Percentiles rank a stretch among this genome's conserved stretches.
phyloP scores from a whole-genome alignment of 768 basidiomycete genomes.

The Pleurotus salmoneostramineus region DNA sequence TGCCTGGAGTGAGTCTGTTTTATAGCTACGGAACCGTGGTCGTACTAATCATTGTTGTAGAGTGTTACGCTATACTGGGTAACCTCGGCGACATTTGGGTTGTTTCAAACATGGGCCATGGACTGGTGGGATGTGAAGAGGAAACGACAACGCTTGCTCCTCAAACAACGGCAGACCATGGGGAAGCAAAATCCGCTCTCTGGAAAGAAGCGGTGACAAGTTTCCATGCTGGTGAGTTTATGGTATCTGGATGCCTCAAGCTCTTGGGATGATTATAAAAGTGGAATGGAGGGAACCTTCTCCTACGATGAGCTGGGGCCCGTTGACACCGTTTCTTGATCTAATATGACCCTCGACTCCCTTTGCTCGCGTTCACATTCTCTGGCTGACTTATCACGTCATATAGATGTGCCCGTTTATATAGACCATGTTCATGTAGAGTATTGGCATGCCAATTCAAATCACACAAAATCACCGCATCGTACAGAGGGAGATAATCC shows the following conservation, averaged over 20 bases:
- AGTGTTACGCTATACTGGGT: constrained; percentile 75
- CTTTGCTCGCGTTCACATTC: background rate
- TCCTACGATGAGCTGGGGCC: constrained; percentile 36
- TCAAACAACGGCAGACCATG: background rate
- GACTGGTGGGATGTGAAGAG: constrained; percentile 57
- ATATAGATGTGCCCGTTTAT: background rate
- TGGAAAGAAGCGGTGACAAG: background rate
- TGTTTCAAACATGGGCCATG: constrained; percentile 71
- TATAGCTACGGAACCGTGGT: constrained; percentile 5
- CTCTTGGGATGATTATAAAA: constrained; percentile 62
- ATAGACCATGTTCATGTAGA: too few relatives aligned
- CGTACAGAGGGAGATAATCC: too few relatives aligned
- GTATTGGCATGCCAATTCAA: too few relatives aligned
- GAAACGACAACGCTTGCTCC: constrained; percentile 16
- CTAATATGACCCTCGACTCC: constrained; percentile 67
- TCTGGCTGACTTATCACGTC: background rate
- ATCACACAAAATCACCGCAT: too few relatives aligned
- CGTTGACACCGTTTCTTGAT: constrained; percentile 73
- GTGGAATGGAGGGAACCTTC: constrained; percentile 71
- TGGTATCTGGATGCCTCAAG: too few relatives aligned
- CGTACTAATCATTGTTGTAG: constrained; percentile 28
- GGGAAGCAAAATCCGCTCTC: background rate
- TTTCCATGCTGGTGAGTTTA: background rate
- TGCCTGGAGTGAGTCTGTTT: constrained; percentile 58
- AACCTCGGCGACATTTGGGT: constrained; percentile 69